A percentile compares a stretch with the other conserved stretches of the same genome.
phyloP scores from a whole-genome alignment of 2,329 filamentous ascomycete genomes.

The Chaetomiaceae sp. region DNA sequence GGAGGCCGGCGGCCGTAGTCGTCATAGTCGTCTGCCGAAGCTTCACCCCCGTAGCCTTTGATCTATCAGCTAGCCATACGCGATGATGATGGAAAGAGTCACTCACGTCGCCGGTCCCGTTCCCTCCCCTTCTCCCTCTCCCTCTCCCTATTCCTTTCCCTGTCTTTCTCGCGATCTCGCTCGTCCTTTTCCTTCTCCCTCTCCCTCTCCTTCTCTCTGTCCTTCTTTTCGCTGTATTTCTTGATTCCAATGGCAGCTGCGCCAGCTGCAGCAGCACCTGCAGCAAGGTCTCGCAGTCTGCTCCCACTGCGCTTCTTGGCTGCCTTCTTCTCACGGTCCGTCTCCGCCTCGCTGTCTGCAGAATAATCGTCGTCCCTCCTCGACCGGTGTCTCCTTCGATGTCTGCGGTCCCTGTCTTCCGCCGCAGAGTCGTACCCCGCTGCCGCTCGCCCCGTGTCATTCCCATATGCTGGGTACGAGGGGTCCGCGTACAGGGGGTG shows the following conservation, averaged over 20 bases:
- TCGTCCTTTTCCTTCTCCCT: slow-evolving; percentile 34
- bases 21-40: slow-evolving; percentile 34
- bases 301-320: slow-evolving; percentile 51
- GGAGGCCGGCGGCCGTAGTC: slow-evolving; percentile 35
- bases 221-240: slow-evolving; percentile 49
- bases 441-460: slow-evolving; percentile 20
- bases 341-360: slow-evolving; percentile 23
- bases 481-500: slow-evolving; percentile 47
- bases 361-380: slow-evolving; percentile 25
- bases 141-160: slow-evolving; percentile 29
- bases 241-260: slow-evolving; percentile 61
- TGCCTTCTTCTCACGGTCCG: slow-evolving; percentile 25
- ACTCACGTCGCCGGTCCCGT: slow-evolving; percentile 34
- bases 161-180: slow-evolving; percentile 24
- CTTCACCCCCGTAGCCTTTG: slow-evolving; percentile 37
- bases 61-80: slow-evolving; percentile 14
- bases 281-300: slow-evolving; percentile 50
- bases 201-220: slow-evolving; percentile 30
- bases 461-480: slow-evolving; percentile 31
- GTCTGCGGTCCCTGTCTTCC: slow-evolving; percentile 39
- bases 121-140: slow-evolving; percentile 35
- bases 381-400: slow-evolving; percentile 34
- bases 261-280: slow-evolving; percentile 51
- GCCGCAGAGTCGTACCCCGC: slow-evolving; percentile 45
- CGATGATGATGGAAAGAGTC: background rate